phyloP scores from a whole-genome alignment of 805 yeast genomes.

The Wickerhamiella siamensis region DNA sequence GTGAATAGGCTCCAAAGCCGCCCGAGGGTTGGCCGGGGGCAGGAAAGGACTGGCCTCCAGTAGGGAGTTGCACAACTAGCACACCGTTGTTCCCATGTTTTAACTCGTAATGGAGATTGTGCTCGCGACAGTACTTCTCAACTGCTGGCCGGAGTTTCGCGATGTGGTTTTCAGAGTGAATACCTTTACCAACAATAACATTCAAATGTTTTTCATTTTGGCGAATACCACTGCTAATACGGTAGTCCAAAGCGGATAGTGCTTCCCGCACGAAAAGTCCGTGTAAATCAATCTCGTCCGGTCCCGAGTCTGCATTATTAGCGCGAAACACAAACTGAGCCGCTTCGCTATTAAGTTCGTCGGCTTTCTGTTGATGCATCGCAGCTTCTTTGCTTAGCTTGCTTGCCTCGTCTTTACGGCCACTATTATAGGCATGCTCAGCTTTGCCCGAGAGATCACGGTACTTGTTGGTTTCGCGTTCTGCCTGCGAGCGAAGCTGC shows the following conservation, averaged over 20 bases:
- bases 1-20: slow-evolving; percentile 10
- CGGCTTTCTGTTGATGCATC: slow-evolving; percentile 44
- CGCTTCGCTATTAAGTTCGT: slow-evolving; percentile 58
- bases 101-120: slow-evolving; percentile 42
- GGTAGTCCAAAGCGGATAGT: slow-evolving; percentile 51
- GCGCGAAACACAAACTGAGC: slow-evolving; percentile 52
- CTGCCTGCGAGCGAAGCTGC: slow-evolving; percentile 52
- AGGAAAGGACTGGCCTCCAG: slow-evolving; percentile 13
- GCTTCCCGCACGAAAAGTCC: slow-evolving; percentile 88
- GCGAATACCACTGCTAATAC: slow-evolving; percentile 45
- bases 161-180: slow-evolving; percentile 66
- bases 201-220: slow-evolving; percentile 47
- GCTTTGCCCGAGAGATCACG: slow-evolving; percentile 47
- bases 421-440: slow-evolving; percentile 60
- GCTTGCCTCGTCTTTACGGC: slow-evolving; percentile 62
- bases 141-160: slow-evolving; percentile 86
- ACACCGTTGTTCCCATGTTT: slow-evolving; percentile 74
- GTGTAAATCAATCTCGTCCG: slow-evolving; percentile 83
- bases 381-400: slow-evolving; percentile 58
- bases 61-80: slow-evolving; percentile 47
- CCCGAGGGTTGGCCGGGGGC: slow-evolving; percentile 26
- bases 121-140: slow-evolving; percentile 57
- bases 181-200: slow-evolving; percentile 88
- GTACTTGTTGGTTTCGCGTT: slow-evolving; percentile 44
- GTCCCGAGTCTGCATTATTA: slow-evolving; percentile 74